These are phyloP conservation scores for Fusarium phyllophilum DNA, from an alignment of 2,329 filamentous ascomycete species.

Conservation along the genomic window DNA sequence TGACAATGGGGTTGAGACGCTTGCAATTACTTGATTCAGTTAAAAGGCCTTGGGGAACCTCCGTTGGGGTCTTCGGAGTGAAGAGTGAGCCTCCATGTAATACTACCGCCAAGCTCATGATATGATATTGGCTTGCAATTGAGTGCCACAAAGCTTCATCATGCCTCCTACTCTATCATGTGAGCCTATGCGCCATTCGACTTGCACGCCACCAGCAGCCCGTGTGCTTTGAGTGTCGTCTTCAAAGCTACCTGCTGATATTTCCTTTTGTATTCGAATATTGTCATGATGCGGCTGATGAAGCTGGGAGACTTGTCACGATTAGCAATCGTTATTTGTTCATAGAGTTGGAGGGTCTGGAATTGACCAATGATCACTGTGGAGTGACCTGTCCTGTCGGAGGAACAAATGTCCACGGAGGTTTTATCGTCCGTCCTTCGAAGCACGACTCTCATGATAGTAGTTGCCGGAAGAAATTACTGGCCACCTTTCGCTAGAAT, in stretches of 20 bases:
- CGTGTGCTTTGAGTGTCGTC: accelerated
- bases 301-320: too few relatives aligned
- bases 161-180: not conserved
- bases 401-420: not conserved
- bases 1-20: not conserved
- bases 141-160: not conserved
- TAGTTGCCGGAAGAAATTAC: too few relatives aligned
- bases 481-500: too few relatives aligned
- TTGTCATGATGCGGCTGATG: not conserved
- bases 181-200: not conserved
- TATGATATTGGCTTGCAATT: too few relatives aligned
- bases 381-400: not conserved
- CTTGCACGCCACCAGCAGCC: too few relatives aligned
- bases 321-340: not conserved
- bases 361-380: not conserved
- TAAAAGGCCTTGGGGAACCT: not conserved
- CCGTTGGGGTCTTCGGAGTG: not conserved
- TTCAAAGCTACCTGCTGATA: accelerated
- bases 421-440: not conserved
- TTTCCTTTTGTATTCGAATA: not conserved
- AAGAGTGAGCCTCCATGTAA: not conserved
- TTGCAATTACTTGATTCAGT: not conserved
- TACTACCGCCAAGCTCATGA: not conserved
- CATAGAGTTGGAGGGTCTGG: not conserved
- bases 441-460: not conserved